Base-by-base conservation (phyloP, 441 rosid genomes). In the Caryocar brasiliense region DNA sequence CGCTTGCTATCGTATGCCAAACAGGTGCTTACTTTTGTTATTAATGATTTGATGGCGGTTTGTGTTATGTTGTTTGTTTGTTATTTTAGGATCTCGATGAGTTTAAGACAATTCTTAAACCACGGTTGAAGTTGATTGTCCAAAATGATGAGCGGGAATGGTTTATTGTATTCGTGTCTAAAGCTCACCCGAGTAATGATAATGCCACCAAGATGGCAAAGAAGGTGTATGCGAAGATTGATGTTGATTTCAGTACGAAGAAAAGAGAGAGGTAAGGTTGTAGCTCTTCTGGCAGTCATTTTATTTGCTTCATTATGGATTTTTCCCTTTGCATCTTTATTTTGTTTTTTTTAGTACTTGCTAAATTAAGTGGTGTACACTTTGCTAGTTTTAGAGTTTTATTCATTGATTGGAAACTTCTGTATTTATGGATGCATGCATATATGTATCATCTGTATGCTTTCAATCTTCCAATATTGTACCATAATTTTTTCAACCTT, bases 131-230 rank as follows among this genome's bases (percentile, higher is more conserved):
- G 65, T 70, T 86, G 47, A 84, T 93, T 64, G 88, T 80, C 64
- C 96, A 89, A 61, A 93, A 89, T 59, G 97, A 93, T 38, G 99
- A 93, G 64, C 71, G 81, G 46, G 96, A 93, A 66, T 89, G 97
- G 97, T 89, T 93, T 73, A 84, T 89, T 66, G 95, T 93, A 7
- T 93, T 82, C 75, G 97, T 93, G 40, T 86, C 89, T 54, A 82
- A 66, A 74, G 97, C 97, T 57, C 95, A 86, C 68, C 96, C 99
- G 13, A 79, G 71, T 49, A 89, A 86, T 65, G 99, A 93, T 54
- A 82, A 66, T 70, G 95, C 99, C 51, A 71, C 78, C 46, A 93
- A 89, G 70, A 62, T 76, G 85, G 87, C 85, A 12, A 89, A 89
- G 66, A 89, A 78, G 66, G 93, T 93, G 24, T 93, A 82, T 65